A percentile compares a stretch with the other conserved stretches of the same genome.
Conservation (phyloP, 2,329 filamentous ascomycete genomes). For the Orbilia ellipsospora region DNA sequence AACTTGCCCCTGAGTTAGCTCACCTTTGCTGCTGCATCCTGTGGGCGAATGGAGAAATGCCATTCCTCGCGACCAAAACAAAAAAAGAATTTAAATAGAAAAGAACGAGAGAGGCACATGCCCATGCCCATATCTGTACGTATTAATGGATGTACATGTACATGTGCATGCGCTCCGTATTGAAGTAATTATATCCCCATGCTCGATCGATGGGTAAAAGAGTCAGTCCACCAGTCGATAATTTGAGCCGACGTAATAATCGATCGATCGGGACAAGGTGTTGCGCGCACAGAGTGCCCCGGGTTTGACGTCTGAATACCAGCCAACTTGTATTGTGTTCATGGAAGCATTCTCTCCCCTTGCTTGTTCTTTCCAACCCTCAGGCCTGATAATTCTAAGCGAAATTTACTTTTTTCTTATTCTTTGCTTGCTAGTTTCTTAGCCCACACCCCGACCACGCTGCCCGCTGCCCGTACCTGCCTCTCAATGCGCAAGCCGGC, state of each 20-base stretch:
- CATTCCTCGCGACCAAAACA: not conserved
- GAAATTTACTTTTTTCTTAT: conserved; percentile 43
- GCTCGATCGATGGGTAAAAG: too few relatives aligned
- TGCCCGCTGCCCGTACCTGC: conserved; percentile 22
- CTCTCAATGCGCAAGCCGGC: conserved; percentile 4
- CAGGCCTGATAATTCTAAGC: conserved; percentile 22
- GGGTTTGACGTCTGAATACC: not conserved
- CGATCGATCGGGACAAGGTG: too few relatives aligned
- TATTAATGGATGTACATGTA: too few relatives aligned
- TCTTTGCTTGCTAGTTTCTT: conserved; percentile 26
- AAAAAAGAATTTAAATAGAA: not conserved
- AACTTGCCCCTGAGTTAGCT: conserved; percentile 18
- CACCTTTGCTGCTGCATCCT: not conserved
- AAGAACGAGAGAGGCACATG: not conserved
- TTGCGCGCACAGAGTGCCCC: not conserved
- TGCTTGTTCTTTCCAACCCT: conserved; percentile 14
- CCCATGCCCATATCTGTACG: not conserved
- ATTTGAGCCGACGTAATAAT: too few relatives aligned
- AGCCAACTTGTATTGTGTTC: conserved; percentile 7
- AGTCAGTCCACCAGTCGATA: too few relatives aligned
- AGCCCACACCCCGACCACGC: conserved; percentile 18
- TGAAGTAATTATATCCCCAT: conserved; percentile 11
- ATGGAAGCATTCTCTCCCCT: conserved; percentile 12
- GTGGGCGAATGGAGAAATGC: not conserved
- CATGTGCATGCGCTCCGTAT: not conserved